These are phyloP conservation scores for Tuber magnatum DNA, from an alignment of 495 filamentous ascomycete genomes.

Conservation along the genomic window DNA sequence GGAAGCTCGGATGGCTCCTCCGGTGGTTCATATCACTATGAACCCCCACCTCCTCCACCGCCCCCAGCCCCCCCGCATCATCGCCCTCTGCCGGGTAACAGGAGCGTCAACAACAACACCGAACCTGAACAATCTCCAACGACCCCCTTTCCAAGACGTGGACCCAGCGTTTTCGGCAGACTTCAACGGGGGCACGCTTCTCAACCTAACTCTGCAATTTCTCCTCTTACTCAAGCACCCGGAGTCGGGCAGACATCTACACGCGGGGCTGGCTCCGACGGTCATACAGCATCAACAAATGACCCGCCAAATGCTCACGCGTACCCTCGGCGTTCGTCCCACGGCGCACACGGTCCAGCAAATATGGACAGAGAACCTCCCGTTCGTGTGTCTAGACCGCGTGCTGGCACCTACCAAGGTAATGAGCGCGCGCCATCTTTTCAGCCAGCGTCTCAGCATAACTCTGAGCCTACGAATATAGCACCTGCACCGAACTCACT, in stretches of 20 bases:
- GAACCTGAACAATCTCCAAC: not conserved
- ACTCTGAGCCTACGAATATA: not conserved
- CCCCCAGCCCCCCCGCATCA: not conserved
- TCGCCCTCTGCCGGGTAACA: conserved; percentile 1
- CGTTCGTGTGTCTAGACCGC: not conserved
- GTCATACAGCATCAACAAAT: not conserved
- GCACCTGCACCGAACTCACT: not conserved
- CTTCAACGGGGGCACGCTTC: not conserved
- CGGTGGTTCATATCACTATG: not conserved
- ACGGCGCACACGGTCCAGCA: not conserved
- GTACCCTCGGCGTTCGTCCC: not conserved
- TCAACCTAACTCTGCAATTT: not conserved
- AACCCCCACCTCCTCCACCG: conserved; percentile 2
- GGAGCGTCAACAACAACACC: not conserved
- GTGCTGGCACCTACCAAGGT: not conserved
- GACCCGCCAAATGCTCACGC: not conserved
- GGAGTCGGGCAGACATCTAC: not conserved
- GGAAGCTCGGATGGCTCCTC: not conserved
- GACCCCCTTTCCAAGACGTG: not conserved
- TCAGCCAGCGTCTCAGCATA: not conserved
- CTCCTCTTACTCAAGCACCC: not conserved
- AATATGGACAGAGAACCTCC: not conserved
- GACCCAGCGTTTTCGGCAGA: not conserved
- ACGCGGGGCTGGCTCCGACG: not conserved
- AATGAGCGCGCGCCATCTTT: not conserved